Evolutionary conservation across 1,284 basidiomycete genomes (phyloP), one percentile per base, ranked within the genome.

Genomic region (Pyrrhoderma lamaoense): DNA sequence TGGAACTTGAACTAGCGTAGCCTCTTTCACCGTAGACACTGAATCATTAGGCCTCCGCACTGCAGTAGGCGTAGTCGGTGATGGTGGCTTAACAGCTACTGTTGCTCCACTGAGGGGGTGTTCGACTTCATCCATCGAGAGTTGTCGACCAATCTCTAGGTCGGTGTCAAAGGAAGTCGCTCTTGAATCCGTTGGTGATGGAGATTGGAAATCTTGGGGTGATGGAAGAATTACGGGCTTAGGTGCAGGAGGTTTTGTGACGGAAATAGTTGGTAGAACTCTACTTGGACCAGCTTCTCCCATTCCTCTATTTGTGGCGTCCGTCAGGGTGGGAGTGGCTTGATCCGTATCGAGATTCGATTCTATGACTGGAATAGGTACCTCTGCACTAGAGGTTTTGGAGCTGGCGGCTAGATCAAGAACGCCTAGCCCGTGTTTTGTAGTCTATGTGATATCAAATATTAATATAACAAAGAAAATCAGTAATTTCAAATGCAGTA

Each of bases 171-270:
- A 66, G 7, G 73, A 73, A 13, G 74, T 74, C 43, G 67, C 69
- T 22, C 65, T 64, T 16, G 73, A 73, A 52, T 74, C 72, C 14
- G 68, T 70, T 2, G 72, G 71, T 21, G 73, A 74, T 13, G 69
- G 67, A 13, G 70, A 62, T 8, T 70, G 60, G 49, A 87, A 78
- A 58, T 85, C 82, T 35, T 70, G 72, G 16, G 73, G 69, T 21
- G 78, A 83, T 2, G 85, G 85, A 16, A 88, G 68, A 45, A 72
- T 71, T 8, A 88, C 73, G 38, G 85, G 82, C 45, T 72, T 62
- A 16, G 85, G 85, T 0, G 74, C 76, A 2, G 83, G 83, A n/a
- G 80, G 73, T 66, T 79, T 85, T 27, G 82, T 81, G 55, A 85
- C 67, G 22, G 79, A 77, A 54, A 84, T 79, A 8, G 69, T 74